Percentiles rank a stretch among this genome's conserved stretches.
Conservation (phyloP, 495 filamentous ascomycete genomes). For the Letharia lupina region DNA sequence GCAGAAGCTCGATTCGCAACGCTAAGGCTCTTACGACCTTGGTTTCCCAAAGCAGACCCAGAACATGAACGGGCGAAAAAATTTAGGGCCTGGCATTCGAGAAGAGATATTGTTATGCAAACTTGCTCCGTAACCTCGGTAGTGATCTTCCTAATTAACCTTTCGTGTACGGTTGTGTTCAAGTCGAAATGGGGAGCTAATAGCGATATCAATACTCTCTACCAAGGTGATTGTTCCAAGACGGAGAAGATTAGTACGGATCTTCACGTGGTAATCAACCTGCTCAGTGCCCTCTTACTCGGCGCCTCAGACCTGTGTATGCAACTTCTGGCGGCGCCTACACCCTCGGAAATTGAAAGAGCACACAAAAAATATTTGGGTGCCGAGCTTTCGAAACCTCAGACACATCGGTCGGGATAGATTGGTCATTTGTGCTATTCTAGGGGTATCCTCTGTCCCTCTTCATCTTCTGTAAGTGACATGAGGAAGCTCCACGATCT, state of each 20-base stretch:
- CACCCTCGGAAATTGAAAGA: slow-evolving; percentile 40
- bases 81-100: slow-evolving; percentile 6
- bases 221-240: slow-evolving; percentile 19
- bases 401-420: slow-evolving; percentile 32
- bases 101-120: neutral
- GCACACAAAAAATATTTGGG: slow-evolving; percentile 43
- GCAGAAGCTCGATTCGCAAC: slow-evolving; percentile 7
- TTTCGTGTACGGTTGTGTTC: no score
- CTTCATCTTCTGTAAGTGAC: slow-evolving; percentile 29
- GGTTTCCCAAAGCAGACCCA: slow-evolving; percentile 7
- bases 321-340: slow-evolving; percentile 45
- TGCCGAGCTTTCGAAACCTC: slow-evolving; percentile 44
- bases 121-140: slow-evolving; percentile 1
- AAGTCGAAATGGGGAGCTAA: neutral
- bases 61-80: slow-evolving; percentile 5
- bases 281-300: slow-evolving; percentile 34
- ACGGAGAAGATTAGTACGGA: slow-evolving; percentile 21
- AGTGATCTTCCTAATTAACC: slow-evolving; percentile 2
- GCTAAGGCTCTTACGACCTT: slow-evolving; percentile 3
- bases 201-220: slow-evolving; percentile 11
- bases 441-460: slow-evolving; percentile 32
- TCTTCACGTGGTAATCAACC: slow-evolving; percentile 32
- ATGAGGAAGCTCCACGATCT: neutral
- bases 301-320: slow-evolving; percentile 34
- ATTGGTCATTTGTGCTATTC: slow-evolving; percentile 31